These are phyloP conservation scores for Darksidea phi DNA, from an alignment of 495 filamentous ascomycete species.

Conservation along the genomic window DNA sequence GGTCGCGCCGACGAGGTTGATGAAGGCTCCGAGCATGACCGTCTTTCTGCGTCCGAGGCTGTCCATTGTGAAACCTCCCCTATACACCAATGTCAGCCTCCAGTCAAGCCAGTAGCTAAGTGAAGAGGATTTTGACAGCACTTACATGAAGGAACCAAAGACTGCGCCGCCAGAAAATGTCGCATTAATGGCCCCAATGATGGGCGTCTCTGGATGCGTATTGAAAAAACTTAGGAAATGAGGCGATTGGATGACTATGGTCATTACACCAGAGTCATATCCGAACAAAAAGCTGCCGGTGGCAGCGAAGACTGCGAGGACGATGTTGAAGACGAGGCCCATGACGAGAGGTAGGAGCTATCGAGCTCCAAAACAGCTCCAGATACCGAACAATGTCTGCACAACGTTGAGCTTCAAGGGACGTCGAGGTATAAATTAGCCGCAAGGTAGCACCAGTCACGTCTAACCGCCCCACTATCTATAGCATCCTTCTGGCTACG, in stretches of 20 bases:
- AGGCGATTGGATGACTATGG: constrained; percentile 39
- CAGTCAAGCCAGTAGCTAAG: background rate
- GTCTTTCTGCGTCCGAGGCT: constrained; percentile 50
- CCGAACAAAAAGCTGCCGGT: constrained; percentile 43
- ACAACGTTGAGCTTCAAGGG: no score
- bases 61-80: constrained; percentile 53
- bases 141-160: constrained; percentile 51
- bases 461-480: no score
- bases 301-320: constrained; percentile 41
- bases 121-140: background rate
- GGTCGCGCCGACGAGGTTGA: constrained; percentile 43
- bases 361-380: no score
- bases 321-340: constrained; percentile 31
- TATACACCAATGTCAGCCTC: constrained; percentile 42
- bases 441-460: no score
- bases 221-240: constrained; percentile 45
- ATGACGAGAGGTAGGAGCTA: constrained; percentile 11
- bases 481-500: background rate
- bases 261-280: constrained; percentile 47
- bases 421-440: no score
- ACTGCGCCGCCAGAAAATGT: constrained; percentile 37
- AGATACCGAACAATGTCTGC: no score
- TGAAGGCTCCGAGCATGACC: constrained; percentile 44
- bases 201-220: constrained; percentile 26
- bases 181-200: constrained; percentile 38